Conservation (phyloP, 2,329 filamentous ascomycete genomes). For the Exophiala mesophila region DNA sequence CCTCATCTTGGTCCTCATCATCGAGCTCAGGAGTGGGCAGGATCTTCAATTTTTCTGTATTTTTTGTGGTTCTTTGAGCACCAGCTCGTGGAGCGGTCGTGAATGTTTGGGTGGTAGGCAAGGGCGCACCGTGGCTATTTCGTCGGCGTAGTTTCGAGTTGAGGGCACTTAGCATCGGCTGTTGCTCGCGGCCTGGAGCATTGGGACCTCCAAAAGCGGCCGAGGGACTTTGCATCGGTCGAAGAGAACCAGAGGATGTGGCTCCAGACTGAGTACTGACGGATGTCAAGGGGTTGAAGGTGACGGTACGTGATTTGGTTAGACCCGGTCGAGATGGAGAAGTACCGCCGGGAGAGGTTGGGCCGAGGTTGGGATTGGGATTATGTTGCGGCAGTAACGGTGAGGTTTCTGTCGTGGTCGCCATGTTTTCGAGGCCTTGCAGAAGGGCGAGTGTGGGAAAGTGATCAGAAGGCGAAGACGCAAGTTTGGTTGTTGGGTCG, state of each 20-base stretch:
- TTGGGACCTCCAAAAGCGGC: conserved; percentile 31
- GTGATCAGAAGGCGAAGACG: too few relatives aligned
- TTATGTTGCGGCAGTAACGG: conserved; percentile 38
- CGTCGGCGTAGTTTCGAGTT: conserved; percentile 83
- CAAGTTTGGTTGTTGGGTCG: too few relatives aligned
- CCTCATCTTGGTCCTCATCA: conserved; percentile 73
- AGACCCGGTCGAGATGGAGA: conserved; percentile 28
- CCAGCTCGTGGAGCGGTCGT: conserved; percentile 66
- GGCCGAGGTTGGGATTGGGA: conserved; percentile 10
- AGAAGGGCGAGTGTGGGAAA: too few relatives aligned
- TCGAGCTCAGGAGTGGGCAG: conserved; percentile 82
- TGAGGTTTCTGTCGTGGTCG: conserved; percentile 38
- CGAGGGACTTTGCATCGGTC: conserved; percentile 37
- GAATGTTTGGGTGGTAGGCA: conserved; percentile 39
- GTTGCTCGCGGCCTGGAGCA: conserved; percentile 35
- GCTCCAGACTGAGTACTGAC: conserved; percentile 41
- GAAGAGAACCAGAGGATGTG: conserved; percentile 38
- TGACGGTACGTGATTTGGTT: conserved; percentile 41
- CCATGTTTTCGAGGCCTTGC: conserved; percentile 15
- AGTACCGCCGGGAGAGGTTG: conserved; percentile 13
- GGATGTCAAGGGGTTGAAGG: conserved; percentile 45
- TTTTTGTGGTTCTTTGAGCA: conserved; percentile 90
- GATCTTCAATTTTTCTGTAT: conserved; percentile 94
- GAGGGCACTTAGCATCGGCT: conserved; percentile 67
- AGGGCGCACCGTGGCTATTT: conserved; percentile 70